Evolutionary conservation across 2,329 filamentous ascomycete species (phyloP).

Genomic region (Exophiala alcalophila): DNA sequence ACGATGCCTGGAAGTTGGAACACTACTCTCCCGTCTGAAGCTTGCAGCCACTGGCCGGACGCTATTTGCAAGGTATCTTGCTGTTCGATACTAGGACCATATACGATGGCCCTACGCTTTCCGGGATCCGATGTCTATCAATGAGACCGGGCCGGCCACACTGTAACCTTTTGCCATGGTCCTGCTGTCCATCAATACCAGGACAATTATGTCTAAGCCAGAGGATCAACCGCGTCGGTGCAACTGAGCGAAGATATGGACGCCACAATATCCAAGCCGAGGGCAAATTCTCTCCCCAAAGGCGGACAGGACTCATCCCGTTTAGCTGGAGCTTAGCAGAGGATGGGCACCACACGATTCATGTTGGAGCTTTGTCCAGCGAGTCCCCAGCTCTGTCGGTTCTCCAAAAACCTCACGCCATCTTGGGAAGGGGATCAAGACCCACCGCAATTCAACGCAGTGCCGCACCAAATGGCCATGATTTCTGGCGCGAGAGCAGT

Average conservation of each 20-base stretch:
- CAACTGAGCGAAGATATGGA: slow-evolving; percentile 1
- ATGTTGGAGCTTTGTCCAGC: too few species aligned
- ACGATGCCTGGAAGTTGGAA: too few species aligned
- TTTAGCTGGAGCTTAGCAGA: slow-evolving; percentile 2
- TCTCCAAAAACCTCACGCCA: slow-evolving; percentile 6
- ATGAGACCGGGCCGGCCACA: slow-evolving; percentile 9
- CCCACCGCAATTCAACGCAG: slow-evolving; percentile 4
- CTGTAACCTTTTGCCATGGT: slow-evolving; percentile 9
- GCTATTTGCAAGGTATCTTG: too few species aligned
- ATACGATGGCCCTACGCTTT: too few species aligned
- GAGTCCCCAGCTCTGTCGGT: too few species aligned
- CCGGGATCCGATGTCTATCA: slow-evolving; percentile 9
- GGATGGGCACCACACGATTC: too few species aligned
- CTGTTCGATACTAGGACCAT: background rate
- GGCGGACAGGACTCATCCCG: background rate
- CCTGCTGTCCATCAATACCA: background rate
- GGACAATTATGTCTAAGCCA: slow-evolving; percentile 7
- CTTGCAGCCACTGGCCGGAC: too few species aligned
- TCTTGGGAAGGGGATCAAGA: slow-evolving; percentile 3
- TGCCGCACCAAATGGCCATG: too few species aligned
- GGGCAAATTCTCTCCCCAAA: too few species aligned
- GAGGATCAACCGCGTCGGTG: slow-evolving; percentile 3
- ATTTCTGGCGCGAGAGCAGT: background rate
- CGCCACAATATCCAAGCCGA: background rate
- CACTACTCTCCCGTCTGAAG: too few species aligned